Conservation (phyloP, 345 rosid species). For the Salix udensis region DNA sequence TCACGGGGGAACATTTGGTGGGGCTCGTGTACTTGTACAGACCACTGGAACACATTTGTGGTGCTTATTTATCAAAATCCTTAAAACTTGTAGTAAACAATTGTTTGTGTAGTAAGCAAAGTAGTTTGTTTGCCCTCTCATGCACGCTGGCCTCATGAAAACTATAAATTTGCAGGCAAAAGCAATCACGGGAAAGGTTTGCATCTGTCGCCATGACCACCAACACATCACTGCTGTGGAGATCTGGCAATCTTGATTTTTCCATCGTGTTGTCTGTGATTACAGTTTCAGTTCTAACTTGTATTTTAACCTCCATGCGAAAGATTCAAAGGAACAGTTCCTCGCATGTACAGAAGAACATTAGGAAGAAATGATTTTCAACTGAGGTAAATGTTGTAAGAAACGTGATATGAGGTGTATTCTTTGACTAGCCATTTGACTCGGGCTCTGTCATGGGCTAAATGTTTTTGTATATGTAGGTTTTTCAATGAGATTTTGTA, state of each 20-base stretch:
- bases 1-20: no score
- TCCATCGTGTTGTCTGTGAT: constrained; percentile 25
- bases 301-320: constrained; percentile 5
- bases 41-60: no score
- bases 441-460: no score
- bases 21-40: not conserved
- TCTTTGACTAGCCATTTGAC: not conserved
- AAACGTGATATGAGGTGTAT: not conserved
- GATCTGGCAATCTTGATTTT: constrained; percentile 29
- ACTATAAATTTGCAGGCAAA: constrained; percentile 37
- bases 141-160: not conserved
- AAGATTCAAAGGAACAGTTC: not conserved
- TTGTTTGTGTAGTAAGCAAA: not conserved
- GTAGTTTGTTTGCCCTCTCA: not conserved
- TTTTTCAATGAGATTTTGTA: no score
- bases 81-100: not conserved
- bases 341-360: not conserved
- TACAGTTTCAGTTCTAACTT: constrained; percentile 13
- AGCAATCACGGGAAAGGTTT: constrained; percentile 50
- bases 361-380: not conserved
- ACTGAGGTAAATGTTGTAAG: not conserved
- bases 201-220: constrained; percentile 46
- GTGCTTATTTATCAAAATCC: not conserved
- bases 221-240: constrained; percentile 28
- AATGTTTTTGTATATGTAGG: no score